Base-by-base conservation (phyloP, 805 yeast genomes). In the Metschnikowia proteae region DNA sequence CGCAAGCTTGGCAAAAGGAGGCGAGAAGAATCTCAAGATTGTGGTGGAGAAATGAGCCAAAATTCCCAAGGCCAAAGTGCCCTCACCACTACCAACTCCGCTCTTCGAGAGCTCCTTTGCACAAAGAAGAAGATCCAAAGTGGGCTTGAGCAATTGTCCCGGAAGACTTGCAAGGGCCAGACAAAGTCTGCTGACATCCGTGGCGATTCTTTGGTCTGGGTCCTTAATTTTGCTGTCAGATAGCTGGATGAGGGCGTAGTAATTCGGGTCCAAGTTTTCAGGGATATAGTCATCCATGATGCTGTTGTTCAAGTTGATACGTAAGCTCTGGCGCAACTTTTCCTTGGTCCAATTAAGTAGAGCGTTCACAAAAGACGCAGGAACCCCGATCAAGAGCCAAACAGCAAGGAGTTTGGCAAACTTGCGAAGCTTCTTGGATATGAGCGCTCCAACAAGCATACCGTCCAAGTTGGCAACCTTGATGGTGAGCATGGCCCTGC, bases 381-480 rank as follows among this genome's bases (percentile, higher is more conserved):
- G 98, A 7, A 89, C 63, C 8, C 97, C 96, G 10, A 91, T 73
- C 11, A 81, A 58, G 84, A 91, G 80, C 97, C 97, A 91, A 59
- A 80, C 74, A 2, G 78, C 71, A 47, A 90, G 65, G 28, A 85
- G 76, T 51, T 77, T 76, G 48, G 83, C 69, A 60, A 91, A 90
- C 39, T 73, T 74, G 41, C 75, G 72, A 52, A 89, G 85, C 44
- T 77, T 76, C 53, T 85, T 88, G 36, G 84, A 78, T 28, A 91
- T 87, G 56, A 91, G 75, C 1, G 88, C 81, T 0, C 96, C 88
- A 4, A 91, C 96, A 46, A 91, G 71, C 60, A 75, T 73, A 55
- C 97, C 97, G 65, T 91, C 97, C 49, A 91, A 73, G 9, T 84
- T 80, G 5, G 97, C 97, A 11, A 90, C 91, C 59, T 83, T 83